phyloP scores from a whole-genome alignment of 176 grass and related monocot genomes.

The Juncus effusus region DNA sequence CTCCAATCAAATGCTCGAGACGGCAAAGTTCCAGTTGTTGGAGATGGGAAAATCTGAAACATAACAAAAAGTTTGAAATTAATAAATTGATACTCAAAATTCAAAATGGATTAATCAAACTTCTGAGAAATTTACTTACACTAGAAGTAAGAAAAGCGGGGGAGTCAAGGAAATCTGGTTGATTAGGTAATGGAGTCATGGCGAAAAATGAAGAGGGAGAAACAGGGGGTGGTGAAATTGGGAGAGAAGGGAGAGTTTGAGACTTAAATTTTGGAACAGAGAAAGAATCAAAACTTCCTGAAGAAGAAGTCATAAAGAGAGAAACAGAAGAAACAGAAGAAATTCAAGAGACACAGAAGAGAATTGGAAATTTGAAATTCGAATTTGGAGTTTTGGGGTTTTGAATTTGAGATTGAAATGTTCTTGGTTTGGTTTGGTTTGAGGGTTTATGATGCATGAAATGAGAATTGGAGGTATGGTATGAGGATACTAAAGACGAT shows the following conservation, averaged over 20 bases:
- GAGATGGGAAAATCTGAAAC: constrained; percentile 66
- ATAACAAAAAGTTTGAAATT: constrained; percentile 4
- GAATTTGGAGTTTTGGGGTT: constrained; percentile 9
- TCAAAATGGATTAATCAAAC: not conserved
- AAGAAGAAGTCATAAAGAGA: constrained; percentile 62
- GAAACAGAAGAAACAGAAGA: not conserved
- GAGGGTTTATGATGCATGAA: not conserved
- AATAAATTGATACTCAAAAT: not conserved
- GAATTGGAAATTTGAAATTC: not conserved
- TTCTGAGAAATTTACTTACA: constrained; percentile 43
- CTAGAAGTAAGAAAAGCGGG: constrained; percentile 54
- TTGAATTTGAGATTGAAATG: not conserved
- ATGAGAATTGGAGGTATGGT: not conserved
- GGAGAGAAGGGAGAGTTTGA: constrained; percentile 56
- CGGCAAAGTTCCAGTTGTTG: constrained; percentile 54
- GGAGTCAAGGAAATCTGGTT: constrained; percentile 58
- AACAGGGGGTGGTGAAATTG: constrained; percentile 49
- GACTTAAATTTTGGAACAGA: constrained; percentile 57
- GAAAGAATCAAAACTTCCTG: constrained; percentile 63
- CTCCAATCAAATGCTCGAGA: constrained; percentile 69
- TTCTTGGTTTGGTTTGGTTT: constrained; percentile 6
- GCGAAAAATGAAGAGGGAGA: constrained; percentile 79
- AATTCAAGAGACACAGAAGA: constrained; percentile 1
- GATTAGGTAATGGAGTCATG: constrained; percentile 49
- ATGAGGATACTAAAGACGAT: constrained; percentile 36